phyloP scores from a whole-genome alignment of 2,329 filamentous ascomycete species.

The Conoideocrella luteorostrata region DNA sequence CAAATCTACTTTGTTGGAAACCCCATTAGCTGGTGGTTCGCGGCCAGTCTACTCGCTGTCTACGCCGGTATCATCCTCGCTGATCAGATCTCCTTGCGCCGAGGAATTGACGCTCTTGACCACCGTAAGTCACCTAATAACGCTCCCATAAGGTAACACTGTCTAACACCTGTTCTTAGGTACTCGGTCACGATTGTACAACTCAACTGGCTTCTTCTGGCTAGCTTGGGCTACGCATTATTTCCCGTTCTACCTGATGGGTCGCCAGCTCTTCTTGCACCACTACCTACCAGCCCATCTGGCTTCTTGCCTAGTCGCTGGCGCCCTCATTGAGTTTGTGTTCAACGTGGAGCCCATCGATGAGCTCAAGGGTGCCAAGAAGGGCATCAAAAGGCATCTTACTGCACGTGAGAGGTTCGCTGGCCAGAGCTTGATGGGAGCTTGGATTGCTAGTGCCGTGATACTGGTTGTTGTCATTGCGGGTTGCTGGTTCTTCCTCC shows the following conservation, averaged over 20 bases:
- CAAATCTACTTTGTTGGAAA: conserved; percentile 99
- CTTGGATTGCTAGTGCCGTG: conserved; percentile 71
- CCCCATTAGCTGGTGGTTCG: conserved; percentile 94
- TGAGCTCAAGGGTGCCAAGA: conserved; percentile 35
- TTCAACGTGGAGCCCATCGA: conserved; percentile 76
- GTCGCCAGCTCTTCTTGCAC: conserved; percentile 93
- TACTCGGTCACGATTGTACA: conserved; percentile 89
- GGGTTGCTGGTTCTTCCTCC: conserved; percentile 89
- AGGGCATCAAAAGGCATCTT: conserved; percentile 50
- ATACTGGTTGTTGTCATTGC: conserved; percentile 64
- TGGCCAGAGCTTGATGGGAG: conserved; percentile 66
- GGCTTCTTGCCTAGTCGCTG: conserved; percentile 82
- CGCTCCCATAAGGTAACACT: not conserved
- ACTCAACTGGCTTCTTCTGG: conserved; percentile 99
- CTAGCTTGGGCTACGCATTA: conserved; percentile 96
- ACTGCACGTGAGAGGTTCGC: conserved; percentile 78
- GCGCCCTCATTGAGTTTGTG: conserved; percentile 88
- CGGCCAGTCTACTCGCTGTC: conserved; percentile 85
- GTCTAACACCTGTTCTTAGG: conserved; percentile 45
- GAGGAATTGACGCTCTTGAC: conserved; percentile 89
- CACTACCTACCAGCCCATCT: conserved; percentile 95
- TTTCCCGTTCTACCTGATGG: conserved; percentile 97
- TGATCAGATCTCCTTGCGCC: conserved; percentile 87
- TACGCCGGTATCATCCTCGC: conserved; percentile 88
- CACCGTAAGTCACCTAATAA: conserved; percentile 61